A percentile compares a stretch with the other conserved stretches of the same genome.
Evolutionary conservation across 805 yeast genomes (phyloP).

Genomic region (Lipomyces sp.): DNA sequence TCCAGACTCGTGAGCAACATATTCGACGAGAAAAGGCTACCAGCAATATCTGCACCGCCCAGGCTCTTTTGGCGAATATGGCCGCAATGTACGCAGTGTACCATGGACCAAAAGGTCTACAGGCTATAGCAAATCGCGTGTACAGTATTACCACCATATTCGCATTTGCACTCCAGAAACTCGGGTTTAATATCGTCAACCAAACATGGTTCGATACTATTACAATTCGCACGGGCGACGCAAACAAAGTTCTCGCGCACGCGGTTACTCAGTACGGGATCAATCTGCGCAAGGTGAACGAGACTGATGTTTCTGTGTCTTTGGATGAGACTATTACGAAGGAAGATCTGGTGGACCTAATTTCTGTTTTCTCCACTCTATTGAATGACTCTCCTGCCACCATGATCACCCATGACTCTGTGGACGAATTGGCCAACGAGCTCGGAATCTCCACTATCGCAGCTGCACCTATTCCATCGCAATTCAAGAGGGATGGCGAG

Average conservation of each 20-base stretch:
- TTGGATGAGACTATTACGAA: slow-evolving; percentile 85
- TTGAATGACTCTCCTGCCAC: slow-evolving; percentile 12
- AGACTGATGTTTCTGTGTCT: slow-evolving; percentile 68
- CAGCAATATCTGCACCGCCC: slow-evolving; percentile 97
- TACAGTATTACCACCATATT: slow-evolving; percentile 74
- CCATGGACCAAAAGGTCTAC: slow-evolving; percentile 90
- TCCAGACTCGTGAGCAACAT: slow-evolving; percentile 98
- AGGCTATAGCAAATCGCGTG: slow-evolving; percentile 75
- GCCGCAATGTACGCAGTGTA: slow-evolving; percentile 95
- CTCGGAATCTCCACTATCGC: slow-evolving; percentile 51
- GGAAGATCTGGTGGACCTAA: slow-evolving; percentile 62
- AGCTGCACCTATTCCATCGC: slow-evolving; percentile 56
- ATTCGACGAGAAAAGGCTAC: slow-evolving; percentile 97
- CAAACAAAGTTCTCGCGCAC: slow-evolving; percentile 59
- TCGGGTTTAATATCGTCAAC: slow-evolving; percentile 59
- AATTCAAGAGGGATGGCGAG: slow-evolving; percentile 42
- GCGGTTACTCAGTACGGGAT: slow-evolving; percentile 70
- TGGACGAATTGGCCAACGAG: slow-evolving; percentile 30
- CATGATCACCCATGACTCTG: slow-evolving; percentile 14
- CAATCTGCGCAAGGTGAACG: slow-evolving; percentile 74
- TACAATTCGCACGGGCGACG: slow-evolving; percentile 59
- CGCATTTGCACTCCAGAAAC: slow-evolving; percentile 59
- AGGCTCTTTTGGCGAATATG: slow-evolving; percentile 92
- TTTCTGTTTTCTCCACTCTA: slow-evolving; percentile 60
- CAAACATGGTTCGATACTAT: slow-evolving; percentile 80